These are phyloP conservation scores for Leishmania mexicana DNA, from an alignment of 208 protist genomes.

Conservation along the genomic window DNA sequence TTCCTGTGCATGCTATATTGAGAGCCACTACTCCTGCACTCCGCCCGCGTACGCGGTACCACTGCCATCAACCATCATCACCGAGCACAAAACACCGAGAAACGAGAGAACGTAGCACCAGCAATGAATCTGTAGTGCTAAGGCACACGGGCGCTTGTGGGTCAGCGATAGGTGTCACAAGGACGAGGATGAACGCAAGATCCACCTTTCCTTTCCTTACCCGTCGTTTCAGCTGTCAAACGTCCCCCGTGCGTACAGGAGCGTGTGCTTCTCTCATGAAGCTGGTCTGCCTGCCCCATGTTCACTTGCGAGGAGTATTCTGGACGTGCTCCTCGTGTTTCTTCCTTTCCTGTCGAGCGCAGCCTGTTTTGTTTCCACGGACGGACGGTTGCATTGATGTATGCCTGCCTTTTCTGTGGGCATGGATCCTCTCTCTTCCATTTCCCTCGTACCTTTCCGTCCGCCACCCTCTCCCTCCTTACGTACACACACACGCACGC, in stretches of 20 bases:
- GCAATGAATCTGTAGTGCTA: not conserved
- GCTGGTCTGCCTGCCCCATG: not conserved
- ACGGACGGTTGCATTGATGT: not conserved
- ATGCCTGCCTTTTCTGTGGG: conserved; percentile 11
- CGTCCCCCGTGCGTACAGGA: not conserved
- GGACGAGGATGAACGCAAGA: not conserved
- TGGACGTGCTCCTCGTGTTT: not conserved
- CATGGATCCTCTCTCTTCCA: conserved; percentile 6
- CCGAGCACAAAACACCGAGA: not conserved
- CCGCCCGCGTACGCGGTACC: not conserved
- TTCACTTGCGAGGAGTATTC: not conserved
- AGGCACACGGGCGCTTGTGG: not conserved
- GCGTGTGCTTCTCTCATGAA: not conserved
- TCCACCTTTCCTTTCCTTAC: not conserved
- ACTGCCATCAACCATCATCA: not conserved
- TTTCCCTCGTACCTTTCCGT: conserved; percentile 19
- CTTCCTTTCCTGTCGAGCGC: not conserved
- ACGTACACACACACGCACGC: not conserved
- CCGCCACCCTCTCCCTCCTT: conserved; percentile 16
- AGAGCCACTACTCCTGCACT: not conserved
- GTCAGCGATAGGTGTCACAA: not conserved
- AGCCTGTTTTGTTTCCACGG: not conserved
- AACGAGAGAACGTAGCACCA: not conserved
- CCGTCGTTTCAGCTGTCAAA: not conserved
- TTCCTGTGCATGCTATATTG: conserved; percentile 17